Evolutionary conservation across 1,139 yeast genomes (phyloP).

Genomic region (Taphrina communis): DNA sequence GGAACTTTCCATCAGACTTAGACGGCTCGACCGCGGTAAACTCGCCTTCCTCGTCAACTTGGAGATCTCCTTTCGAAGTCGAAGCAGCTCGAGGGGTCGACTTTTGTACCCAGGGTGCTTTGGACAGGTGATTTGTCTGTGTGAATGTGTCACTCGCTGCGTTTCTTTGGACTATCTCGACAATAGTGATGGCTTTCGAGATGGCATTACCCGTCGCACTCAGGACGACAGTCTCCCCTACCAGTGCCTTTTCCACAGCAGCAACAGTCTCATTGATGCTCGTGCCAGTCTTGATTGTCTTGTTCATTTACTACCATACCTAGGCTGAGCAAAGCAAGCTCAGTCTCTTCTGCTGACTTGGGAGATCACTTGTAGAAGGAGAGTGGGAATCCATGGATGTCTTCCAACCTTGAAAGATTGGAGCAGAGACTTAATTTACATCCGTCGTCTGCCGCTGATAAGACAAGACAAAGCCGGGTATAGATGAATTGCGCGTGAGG

Average conservation of each 20-base stretch:
- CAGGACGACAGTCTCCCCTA: slow-evolving; percentile 3
- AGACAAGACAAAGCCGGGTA: too few species aligned
- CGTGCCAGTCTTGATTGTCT: slow-evolving; percentile 28
- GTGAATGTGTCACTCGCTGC: slow-evolving; percentile 6
- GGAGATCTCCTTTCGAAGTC: background rate
- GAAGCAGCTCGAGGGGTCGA: background rate
- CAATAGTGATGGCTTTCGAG: slow-evolving; percentile 32
- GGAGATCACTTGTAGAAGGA: background rate
- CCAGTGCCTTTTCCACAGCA: slow-evolving; percentile 14
- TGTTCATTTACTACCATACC: background rate
- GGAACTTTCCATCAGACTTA: background rate
- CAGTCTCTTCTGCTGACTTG: too few species aligned
- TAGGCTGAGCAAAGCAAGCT: background rate
- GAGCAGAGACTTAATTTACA: too few species aligned
- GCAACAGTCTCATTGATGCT: slow-evolving; percentile 18
- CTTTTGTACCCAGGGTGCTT: slow-evolving; percentile 6
- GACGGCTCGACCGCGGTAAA: background rate
- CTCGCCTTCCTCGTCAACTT: slow-evolving; percentile 21
- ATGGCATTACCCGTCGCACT: slow-evolving; percentile 17
- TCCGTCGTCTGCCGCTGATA: too few species aligned
- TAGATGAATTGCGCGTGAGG: too few species aligned
- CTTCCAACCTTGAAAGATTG: background rate
- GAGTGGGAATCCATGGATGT: background rate
- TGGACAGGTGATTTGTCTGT: slow-evolving; percentile 7
- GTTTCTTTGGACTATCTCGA: slow-evolving; percentile 30